Conservation (phyloP, 495 filamentous ascomycete species). For the Daldinia caldariorum region DNA sequence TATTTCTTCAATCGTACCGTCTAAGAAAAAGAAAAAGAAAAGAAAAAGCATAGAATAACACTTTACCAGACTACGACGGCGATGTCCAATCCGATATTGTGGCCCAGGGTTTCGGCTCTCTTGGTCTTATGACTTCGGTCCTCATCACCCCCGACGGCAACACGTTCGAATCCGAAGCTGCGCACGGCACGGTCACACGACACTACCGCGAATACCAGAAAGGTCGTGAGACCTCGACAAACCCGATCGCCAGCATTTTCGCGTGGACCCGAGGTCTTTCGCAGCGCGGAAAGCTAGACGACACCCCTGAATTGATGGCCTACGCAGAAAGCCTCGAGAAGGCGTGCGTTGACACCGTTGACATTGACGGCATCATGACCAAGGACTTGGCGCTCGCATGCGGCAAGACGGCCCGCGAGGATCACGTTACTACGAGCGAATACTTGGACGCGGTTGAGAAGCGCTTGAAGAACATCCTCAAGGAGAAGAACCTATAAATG, state of each 20-base stretch:
- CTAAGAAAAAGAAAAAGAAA: neutral
- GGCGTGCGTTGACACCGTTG: slow-evolving; percentile 94
- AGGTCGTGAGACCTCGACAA: slow-evolving; percentile 94
- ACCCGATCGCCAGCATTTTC: slow-evolving; percentile 98
- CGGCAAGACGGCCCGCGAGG: slow-evolving; percentile 80
- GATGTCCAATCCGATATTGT: slow-evolving; percentile 99
- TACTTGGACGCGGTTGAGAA: slow-evolving; percentile 91
- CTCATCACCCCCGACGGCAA: slow-evolving; percentile 94
- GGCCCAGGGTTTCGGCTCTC: slow-evolving; percentile 96
- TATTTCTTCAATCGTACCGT: neutral
- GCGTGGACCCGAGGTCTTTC: slow-evolving; percentile 97
- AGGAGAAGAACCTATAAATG: slow-evolving; percentile 62
- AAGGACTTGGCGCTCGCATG: slow-evolving; percentile 95
- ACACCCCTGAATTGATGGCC: slow-evolving; percentile 83
- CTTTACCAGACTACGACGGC: slow-evolving; percentile 86
- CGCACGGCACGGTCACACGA: slow-evolving; percentile 96
- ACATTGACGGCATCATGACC: slow-evolving; percentile 95
- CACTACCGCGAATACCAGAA: slow-evolving; percentile 99
- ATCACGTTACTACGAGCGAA: slow-evolving; percentile 88
- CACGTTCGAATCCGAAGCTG: slow-evolving; percentile 96
- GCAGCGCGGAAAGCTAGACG: slow-evolving; percentile 89
- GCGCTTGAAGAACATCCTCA: slow-evolving; percentile 72
- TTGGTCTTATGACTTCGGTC: slow-evolving; percentile 97
- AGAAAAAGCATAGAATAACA: slow-evolving; percentile 6
- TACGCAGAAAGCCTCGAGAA: slow-evolving; percentile 93